Evolutionary conservation across 2,329 filamentous ascomycete genomes (phyloP).

Genomic region (Calonectria fujianensis): DNA sequence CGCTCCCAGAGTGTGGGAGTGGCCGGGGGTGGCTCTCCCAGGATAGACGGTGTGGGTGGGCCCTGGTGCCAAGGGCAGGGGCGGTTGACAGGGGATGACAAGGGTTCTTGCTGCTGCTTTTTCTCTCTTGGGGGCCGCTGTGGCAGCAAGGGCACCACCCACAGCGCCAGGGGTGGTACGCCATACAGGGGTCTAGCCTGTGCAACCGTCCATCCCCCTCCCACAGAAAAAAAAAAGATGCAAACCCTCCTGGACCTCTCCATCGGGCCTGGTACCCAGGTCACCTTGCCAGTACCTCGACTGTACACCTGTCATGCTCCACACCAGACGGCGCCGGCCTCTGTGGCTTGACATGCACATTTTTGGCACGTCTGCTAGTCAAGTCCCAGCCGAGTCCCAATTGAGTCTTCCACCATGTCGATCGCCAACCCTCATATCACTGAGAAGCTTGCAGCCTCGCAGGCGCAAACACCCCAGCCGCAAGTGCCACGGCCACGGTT

Average conservation of each 20-base stretch:
- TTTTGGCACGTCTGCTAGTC: constrained; percentile 25
- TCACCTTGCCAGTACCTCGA: constrained; percentile 9
- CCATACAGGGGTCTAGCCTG: constrained; percentile 19
- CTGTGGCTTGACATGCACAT: constrained; percentile 35
- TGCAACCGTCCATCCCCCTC: constrained; percentile 8
- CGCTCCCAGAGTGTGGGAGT: constrained; percentile 41
- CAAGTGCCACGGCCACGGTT: constrained; percentile 26
- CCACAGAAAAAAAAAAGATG: constrained; percentile 12
- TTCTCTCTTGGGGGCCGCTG: not conserved
- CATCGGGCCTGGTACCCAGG: constrained; percentile 21
- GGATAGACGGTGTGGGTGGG: constrained; percentile 14
- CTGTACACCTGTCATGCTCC: constrained; percentile 19
- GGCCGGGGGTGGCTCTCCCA: constrained; percentile 34
- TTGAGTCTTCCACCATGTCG: constrained; percentile 29
- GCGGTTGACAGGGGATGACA: constrained; percentile 18
- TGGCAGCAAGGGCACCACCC: constrained; percentile 21
- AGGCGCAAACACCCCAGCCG: constrained; percentile 25
- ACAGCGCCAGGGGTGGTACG: constrained; percentile 18
- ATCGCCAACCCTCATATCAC: constrained; percentile 32
- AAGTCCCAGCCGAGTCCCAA: constrained; percentile 34
- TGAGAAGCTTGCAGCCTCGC: constrained; percentile 33
- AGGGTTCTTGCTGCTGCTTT: constrained; percentile 26
- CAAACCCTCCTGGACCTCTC: constrained; percentile 22
- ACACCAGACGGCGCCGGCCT: constrained; percentile 16
- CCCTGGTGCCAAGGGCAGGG: constrained; percentile 14